Evolutionary conservation across 2,329 filamentous ascomycete species (phyloP), one percentile per base, ranked within the genome.

Genomic region (Juglanconis juglandina): DNA sequence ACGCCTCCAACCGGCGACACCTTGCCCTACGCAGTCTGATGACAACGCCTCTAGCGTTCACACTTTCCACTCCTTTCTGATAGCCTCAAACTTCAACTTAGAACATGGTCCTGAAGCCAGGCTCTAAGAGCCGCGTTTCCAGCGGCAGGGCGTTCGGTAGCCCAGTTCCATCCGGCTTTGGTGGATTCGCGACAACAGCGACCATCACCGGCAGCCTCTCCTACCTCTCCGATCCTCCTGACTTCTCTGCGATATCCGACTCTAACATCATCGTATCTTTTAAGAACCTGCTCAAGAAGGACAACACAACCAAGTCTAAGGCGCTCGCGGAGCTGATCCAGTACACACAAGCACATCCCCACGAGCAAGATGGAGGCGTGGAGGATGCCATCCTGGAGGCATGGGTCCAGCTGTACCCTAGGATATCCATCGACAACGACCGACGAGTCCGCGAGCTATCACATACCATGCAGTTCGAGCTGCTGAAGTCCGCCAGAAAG

Each of bases 271-370:
- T 94, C 42, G 92, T 98, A 13, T 86, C 88, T n/a, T 91, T 97
- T 77, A 96, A 97, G 75, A 96, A 96, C 67, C 76, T 97, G 3
- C 82, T 88, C 54, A 99, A 98, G 77, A 96, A 95, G 75, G 94
- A 97, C 76, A 89, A 88, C 69, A 96, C 87, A 10, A 99, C 95
- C 42, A 96, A 96, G 72, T 83, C 89, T 7, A 96, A 94, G 73
- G 94, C 91, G 0, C 78, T 99, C 34, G 93, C 98, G 68, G 94
- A 98, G 56, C 76, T 99, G 24, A 81, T 91, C 52, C 73, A 82
- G 39, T 83, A 89, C 33, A 60, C 62, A 24, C 62, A 64, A 50
- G 56, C 62, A 33, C 62, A 64, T 49, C 60, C 62, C 1, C 49
- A 72, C 71, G 83, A 81, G 63, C 68, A 80, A 58, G 77, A 81